Conservation (phyloP, 257 asterid genomes). For the Plantago ovata region DNA sequence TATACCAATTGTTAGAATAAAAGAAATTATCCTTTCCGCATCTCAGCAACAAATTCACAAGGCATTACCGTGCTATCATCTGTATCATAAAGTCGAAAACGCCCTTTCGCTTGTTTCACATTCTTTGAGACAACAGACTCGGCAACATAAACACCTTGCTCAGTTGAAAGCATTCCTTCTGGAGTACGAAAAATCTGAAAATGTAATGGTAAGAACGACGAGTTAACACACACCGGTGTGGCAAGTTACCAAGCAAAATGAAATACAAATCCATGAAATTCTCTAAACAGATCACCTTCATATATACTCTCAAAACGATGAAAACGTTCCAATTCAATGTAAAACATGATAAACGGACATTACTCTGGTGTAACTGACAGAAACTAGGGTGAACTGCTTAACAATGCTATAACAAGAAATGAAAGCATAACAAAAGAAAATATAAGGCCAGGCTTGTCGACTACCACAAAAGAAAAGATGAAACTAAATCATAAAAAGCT, state of each 20-base stretch:
- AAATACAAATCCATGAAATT: background rate
- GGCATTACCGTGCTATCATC: constrained; percentile 44
- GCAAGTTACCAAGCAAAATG: constrained; percentile 11
- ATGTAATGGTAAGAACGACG: constrained; percentile 12
- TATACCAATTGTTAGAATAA: constrained; percentile 19
- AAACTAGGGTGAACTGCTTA: background rate
- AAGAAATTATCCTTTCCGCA: constrained; percentile 10
- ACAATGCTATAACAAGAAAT: background rate
- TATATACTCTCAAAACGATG: no score
- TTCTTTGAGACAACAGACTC: constrained; percentile 72
- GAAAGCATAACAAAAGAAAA: constrained; percentile 7
- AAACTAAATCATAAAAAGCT: background rate
- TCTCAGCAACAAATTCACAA: constrained; percentile 20
- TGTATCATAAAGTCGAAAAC: constrained; percentile 62
- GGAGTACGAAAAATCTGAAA: constrained; percentile 83
- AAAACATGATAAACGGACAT: no score
- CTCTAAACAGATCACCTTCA: no score
- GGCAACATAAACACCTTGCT: constrained; percentile 88
- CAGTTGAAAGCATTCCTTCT: constrained; percentile 86
- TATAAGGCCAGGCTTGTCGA: no score
- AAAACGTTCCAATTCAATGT: no score
- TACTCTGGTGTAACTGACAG: background rate
- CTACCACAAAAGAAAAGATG: background rate
- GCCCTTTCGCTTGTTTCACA: constrained; percentile 91
- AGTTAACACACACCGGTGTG: constrained; percentile 8